A percentile compares a stretch with the other conserved stretches of the same genome.
phyloP scores from a whole-genome alignment of 345 rosid species.

The Abelmoschus esculentus region DNA sequence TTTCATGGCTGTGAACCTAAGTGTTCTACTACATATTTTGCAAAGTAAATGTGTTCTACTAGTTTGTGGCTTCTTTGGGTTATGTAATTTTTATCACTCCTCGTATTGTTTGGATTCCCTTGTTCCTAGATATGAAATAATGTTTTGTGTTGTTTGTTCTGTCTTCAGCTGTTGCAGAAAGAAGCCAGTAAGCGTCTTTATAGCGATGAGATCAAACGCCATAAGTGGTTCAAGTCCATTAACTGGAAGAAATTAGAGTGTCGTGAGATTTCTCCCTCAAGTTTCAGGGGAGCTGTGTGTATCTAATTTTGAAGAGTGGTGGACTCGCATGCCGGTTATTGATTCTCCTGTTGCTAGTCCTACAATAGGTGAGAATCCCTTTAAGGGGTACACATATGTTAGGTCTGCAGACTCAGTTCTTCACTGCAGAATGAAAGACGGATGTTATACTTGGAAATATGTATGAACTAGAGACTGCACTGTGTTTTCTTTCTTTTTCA shows the following conservation, averaged over 20 bases:
- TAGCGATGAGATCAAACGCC: conserved; percentile 35
- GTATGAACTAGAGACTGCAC: too few relatives aligned
- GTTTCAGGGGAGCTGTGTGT: conserved; percentile 44
- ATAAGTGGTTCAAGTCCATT: conserved; percentile 42
- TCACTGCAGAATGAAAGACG: conserved; percentile 8
- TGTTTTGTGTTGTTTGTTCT: neutral
- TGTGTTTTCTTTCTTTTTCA: too few relatives aligned
- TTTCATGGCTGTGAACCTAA: neutral
- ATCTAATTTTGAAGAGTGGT: conserved; percentile 43
- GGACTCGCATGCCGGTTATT: conserved; percentile 37
- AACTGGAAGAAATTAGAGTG: conserved; percentile 47
- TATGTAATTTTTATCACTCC: neutral
- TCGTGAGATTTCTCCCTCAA: conserved; percentile 37
- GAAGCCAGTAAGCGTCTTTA: conserved; percentile 38
- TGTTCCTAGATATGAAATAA: neutral
- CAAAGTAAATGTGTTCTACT: neutral
- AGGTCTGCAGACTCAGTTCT: conserved; percentile 31
- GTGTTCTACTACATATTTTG: neutral
- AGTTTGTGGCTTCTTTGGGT: neutral
- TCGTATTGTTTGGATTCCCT: neutral
- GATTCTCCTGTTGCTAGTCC: conserved; percentile 51
- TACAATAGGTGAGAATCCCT: conserved; percentile 32
- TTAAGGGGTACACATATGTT: conserved; percentile 34
- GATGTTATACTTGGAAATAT: neutral
- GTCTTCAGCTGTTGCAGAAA: conserved; percentile 39